Percentiles rank a stretch among this genome's conserved stretches.
These are phyloP conservation scores for Puccinia hordei DNA, from an alignment of 1,284 basidiomycete genomes.

Conservation along the genomic window DNA sequence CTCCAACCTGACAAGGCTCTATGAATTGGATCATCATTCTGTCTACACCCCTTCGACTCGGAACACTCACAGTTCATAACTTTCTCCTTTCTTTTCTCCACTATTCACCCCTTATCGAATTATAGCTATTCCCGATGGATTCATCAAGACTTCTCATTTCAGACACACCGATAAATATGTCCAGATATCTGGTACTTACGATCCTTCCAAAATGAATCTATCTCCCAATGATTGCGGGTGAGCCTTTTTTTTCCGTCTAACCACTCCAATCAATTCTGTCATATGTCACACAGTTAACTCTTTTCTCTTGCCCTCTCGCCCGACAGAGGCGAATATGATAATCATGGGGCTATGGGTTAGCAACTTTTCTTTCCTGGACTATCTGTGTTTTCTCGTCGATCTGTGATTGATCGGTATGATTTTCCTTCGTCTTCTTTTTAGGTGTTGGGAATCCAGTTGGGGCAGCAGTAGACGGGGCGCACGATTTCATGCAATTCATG, in stretches of 20 bases:
- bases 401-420: background rate
- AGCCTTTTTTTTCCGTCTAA: slow-evolving; percentile 46
- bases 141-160: slow-evolving; percentile 57
- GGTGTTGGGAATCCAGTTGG: slow-evolving; percentile 57
- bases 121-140: slow-evolving; percentile 54
- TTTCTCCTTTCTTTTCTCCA: background rate
- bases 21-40: background rate
- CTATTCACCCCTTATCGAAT: no score
- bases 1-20: background rate
- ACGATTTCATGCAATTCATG: slow-evolving; percentile 55
- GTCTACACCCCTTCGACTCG: background rate
- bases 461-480: slow-evolving; percentile 54
- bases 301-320: background rate
- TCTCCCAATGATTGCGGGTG: slow-evolving; percentile 55
- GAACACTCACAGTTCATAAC: background rate
- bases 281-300: background rate
- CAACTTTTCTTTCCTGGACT: background rate
- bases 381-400: background rate
- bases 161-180: slow-evolving; percentile 54
- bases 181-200: slow-evolving; percentile 56
- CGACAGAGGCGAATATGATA: slow-evolving; percentile 49
- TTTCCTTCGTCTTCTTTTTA: background rate
- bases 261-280: background rate
- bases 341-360: slow-evolving; percentile 51
- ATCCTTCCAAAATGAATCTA: slow-evolving; percentile 56